Evolutionary conservation across 2,329 filamentous ascomycete species (phyloP), one percentile per base, ranked within the genome.

Genomic region (Ascochyta pisi): DNA sequence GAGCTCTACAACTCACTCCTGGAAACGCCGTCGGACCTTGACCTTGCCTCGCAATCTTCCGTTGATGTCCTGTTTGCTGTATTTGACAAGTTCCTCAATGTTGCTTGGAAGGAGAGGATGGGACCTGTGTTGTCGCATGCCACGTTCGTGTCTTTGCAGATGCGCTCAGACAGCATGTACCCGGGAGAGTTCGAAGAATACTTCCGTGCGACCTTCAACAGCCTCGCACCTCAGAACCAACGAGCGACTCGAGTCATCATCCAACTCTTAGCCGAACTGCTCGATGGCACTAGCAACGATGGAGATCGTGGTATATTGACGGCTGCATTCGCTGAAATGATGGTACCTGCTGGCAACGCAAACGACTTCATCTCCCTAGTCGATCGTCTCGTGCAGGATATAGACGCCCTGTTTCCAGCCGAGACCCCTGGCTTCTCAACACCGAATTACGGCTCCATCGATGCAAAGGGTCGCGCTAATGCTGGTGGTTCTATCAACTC

Each of bases 221-320:
- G 83, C 10, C 79, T 86, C 64, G 77, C 80, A 6, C 83, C 83
- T 19, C 84, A 86, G 55, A 87, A 86, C 56, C 83, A 85, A 61
- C 86, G 93, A 58, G 92, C 93, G 0, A 91, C 97, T 62, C 89
- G 89, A 34, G 86, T 89, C 0, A 84, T 96, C 46, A 88, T 97
- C 69, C 94, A 92, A 68, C 82, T 98, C 29, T 82, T 98, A 23
- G 90, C 91, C 0, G 92, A 96, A 69, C 80, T 98, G 27, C 84
- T 97, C 6, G 92, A 96, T 62, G 92, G 91, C 3, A 96, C 92
- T 63, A 89, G 89, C 46, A 96, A 96, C 67, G 94, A 97, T 70
- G 90, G 92, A 29, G 94, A 97, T 71, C 85, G 93, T 43, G 94
- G 94, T 44, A 90, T 91, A 22, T 78, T 98, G 65, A 97, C 92